These are phyloP conservation scores for Suhomyces bokatorum DNA, from an alignment of 1,139 yeast genomes.

Conservation along the genomic window DNA sequence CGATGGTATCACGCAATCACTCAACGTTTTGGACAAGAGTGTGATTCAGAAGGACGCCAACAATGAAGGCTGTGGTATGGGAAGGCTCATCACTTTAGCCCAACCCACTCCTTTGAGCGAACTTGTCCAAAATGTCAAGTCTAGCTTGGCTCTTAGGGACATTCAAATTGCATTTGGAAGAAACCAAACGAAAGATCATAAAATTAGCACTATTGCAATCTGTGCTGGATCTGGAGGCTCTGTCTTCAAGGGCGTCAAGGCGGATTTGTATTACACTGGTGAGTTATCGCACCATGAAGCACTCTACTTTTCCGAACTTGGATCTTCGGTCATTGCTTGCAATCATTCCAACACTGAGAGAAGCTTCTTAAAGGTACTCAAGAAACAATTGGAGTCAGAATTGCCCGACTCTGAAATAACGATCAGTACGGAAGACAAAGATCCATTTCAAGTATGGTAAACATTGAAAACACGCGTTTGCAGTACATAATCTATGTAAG, in stretches of 20 bases:
- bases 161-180: conserved; percentile 64
- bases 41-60: conserved; percentile 31
- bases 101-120: conserved; percentile 43
- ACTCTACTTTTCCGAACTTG: conserved; percentile 67
- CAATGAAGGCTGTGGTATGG: conserved; percentile 71
- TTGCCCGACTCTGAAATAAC: conserved; percentile 45
- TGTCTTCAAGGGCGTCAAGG: conserved; percentile 60
- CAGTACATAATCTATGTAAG: not conserved
- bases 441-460: conserved; percentile 45
- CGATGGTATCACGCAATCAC: conserved; percentile 50
- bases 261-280: conserved; percentile 86
- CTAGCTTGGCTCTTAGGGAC: conserved; percentile 48
- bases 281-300: conserved; percentile 94
- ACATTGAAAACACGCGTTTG: not conserved
- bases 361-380: conserved; percentile 63
- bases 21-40: conserved; percentile 22
- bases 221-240: conserved; percentile 96
- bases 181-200: conserved; percentile 26
- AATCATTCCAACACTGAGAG: conserved; percentile 94
- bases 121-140: conserved; percentile 57
- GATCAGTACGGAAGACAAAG: conserved; percentile 54
- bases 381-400: conserved; percentile 47
- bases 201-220: conserved; percentile 63
- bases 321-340: conserved; percentile 70
- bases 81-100: conserved; percentile 61